Conservation (phyloP, 257 asterid species). For the Gentiana macrophylla region DNA sequence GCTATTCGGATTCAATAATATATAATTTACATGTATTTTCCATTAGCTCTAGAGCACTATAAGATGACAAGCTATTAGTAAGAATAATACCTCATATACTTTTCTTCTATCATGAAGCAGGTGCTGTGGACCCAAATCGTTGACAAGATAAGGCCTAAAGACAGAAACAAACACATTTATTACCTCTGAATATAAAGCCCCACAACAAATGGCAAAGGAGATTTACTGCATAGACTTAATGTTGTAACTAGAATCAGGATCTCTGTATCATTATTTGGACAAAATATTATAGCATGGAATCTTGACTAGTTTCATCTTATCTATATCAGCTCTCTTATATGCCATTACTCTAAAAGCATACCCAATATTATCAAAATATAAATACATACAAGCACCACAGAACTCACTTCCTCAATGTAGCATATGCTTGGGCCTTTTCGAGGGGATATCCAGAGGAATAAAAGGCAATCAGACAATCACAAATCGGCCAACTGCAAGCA, state of each 20-base stretch:
- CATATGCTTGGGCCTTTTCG: constrained; percentile 77
- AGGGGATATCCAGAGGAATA: constrained; percentile 71
- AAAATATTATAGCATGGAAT: too few relatives aligned
- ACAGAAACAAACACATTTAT: not conserved
- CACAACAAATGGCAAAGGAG: not conserved
- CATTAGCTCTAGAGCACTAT: not conserved
- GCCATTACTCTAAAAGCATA: too few relatives aligned
- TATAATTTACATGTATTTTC: not conserved
- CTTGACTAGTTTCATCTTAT: too few relatives aligned
- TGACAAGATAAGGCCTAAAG: constrained; percentile 82
- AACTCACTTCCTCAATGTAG: constrained; percentile 71
- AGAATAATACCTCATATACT: constrained; percentile 69
- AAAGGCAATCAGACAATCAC: constrained; percentile 92
- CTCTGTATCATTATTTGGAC: too few relatives aligned
- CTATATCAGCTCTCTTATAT: too few relatives aligned
- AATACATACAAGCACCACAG: not conserved
- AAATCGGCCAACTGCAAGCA: constrained; percentile 76
- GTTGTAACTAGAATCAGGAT: too few relatives aligned
- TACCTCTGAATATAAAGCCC: not conserved
- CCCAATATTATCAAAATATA: not conserved
- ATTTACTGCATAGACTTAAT: too few relatives aligned
- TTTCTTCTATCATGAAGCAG: constrained; percentile 84
- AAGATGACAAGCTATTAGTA: constrained; percentile 2
- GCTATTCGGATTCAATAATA: not conserved
- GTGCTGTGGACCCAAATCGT: constrained; percentile 74